Percentiles rank a stretch among this genome's conserved stretches.
Evolutionary conservation across 257 asterid species (phyloP).

Genomic region (Euphrasia confusa): DNA sequence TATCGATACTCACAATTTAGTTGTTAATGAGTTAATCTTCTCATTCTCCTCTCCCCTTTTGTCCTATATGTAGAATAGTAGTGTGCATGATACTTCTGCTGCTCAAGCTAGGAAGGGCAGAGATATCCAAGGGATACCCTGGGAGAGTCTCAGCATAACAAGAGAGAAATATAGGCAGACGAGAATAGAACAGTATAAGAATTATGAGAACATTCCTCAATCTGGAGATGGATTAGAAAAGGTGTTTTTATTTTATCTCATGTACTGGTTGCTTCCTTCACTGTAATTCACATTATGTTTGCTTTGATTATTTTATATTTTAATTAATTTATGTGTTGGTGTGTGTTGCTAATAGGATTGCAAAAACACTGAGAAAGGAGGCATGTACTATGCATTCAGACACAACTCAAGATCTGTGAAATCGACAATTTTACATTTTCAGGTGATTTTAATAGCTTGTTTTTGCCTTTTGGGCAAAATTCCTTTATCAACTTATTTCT

Average conservation of each 20-base stretch:
- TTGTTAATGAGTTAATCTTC: not conserved
- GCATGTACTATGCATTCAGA: conserved; percentile 56
- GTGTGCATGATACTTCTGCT: conserved; percentile 76
- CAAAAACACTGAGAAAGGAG: conserved; percentile 58
- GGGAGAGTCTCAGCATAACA: conserved; percentile 82
- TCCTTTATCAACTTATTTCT: conserved; percentile 13
- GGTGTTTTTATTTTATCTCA: conserved; percentile 35
- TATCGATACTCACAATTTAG: not conserved
- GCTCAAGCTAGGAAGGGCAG: conserved; percentile 83
- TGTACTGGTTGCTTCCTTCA: not conserved
- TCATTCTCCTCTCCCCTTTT: not conserved
- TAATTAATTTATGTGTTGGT: not conserved
- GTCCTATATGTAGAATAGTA: conserved; percentile 40
- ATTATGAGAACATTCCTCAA: conserved; percentile 75
- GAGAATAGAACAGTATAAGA: conserved; percentile 76
- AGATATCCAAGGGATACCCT: conserved; percentile 97
- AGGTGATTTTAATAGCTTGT: conserved; percentile 42
- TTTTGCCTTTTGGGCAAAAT: not conserved
- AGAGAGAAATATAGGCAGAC: conserved; percentile 75
- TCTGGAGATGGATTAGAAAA: conserved; percentile 69
- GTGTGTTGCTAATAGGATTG: conserved; percentile 47
- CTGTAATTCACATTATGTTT: conserved; percentile 3
- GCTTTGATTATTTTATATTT: not conserved
- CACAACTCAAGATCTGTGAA: conserved; percentile 84
- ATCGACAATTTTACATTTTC: conserved; percentile 90